Base-by-base conservation (phyloP, 2,329 filamentous ascomycete species). In the Colletotrichum lindemuthianum region DNA sequence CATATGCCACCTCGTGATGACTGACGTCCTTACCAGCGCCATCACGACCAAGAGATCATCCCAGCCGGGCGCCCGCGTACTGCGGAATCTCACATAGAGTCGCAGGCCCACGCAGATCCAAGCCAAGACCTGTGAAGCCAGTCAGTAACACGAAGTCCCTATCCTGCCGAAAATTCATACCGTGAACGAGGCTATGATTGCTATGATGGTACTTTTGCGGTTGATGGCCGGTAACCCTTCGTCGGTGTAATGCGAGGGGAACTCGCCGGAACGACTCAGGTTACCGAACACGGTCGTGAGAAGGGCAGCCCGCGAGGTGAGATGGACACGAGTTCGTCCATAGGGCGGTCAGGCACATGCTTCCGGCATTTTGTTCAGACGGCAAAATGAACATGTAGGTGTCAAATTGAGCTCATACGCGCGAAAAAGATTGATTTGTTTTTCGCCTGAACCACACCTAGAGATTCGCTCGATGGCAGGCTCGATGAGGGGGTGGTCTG, bases 61-160 rank as follows among this genome's bases (percentile, higher is more conserved):
- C 59, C 59, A 63, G 10, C 59, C 59, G 12, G 59, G 45, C 8
- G 39, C 33, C 16, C 53, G 52, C 41, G 40, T 6, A 9, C 51
- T 8, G 8, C 13, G 45, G 5, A 52, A 15, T 51, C 59, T 51
- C n/a, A 39, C 33, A 24, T 40, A 63, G 10, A 63, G 15, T 24
- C 59, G 47, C 9, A 63, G 39, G 16, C 53, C 53, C 15, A 63
- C 59, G 45, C 45, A 63, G 13, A 63, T 5, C 59, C 59, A 63
- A 12, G 59, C 32, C 11, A 58, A 8, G 37, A 50, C 11, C 59
- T 63, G 6, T 13, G 1, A 8, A 7, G 1, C 57, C 15, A 63
- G 24, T 33, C 32, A 10, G 2, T 8, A 44, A 12, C 13, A 47
- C 47, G 6, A 6, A 49, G 11, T 34, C 47, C 15, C 32, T 15